These are phyloP conservation scores for Apiospora arundinis DNA, from an alignment of 2,329 filamentous ascomycete genomes.

Conservation along the genomic window DNA sequence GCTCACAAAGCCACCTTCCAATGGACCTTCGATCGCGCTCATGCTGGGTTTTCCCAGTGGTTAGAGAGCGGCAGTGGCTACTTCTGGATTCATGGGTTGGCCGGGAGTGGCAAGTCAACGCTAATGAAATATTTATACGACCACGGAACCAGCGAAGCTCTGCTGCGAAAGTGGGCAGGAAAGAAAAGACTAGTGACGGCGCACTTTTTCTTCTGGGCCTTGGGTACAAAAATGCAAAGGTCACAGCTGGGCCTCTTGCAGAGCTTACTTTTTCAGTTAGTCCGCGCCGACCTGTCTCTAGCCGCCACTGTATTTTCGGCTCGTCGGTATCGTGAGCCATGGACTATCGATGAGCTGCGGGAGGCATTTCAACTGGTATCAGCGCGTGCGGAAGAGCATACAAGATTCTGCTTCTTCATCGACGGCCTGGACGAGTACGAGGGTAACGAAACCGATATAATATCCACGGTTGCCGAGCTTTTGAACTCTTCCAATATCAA, in stretches of 20 bases:
- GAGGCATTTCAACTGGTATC: not conserved
- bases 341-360: not conserved
- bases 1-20: not conserved
- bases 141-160: too few species aligned
- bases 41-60: not conserved
- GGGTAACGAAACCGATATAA: not conserved
- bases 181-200: not conserved
- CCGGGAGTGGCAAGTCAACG: not conserved
- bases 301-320: too few species aligned
- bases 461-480: not conserved
- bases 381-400: not conserved
- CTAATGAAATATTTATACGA: constrained; percentile 1
- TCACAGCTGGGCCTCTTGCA: not conserved
- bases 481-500: not conserved
- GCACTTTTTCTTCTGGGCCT: not conserved
- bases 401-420: not conserved
- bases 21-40: not conserved
- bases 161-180: too few species aligned
- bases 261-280: not conserved
- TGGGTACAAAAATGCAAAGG: not conserved
- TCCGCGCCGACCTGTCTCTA: not conserved
- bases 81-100: not conserved
- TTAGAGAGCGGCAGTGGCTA: not conserved
- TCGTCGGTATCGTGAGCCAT: not conserved
- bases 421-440: not conserved